Evolutionary conservation across 1,139 yeast species (phyloP).

Genomic region (Pneumocystis murina): DNA sequence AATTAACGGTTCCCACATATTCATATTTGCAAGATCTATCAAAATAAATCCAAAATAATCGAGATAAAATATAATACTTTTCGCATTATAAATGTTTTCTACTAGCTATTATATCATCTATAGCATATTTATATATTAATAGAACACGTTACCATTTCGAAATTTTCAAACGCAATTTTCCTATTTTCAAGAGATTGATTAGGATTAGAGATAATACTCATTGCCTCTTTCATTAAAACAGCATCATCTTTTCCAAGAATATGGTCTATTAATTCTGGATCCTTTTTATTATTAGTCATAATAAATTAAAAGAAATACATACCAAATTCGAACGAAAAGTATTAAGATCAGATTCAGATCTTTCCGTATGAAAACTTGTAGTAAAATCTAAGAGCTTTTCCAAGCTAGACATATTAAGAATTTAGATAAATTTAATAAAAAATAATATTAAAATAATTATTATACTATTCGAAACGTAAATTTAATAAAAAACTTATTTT

Average conservation of each 20-base stretch:
- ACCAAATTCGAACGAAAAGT: neutral
- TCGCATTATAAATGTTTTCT: conserved; percentile 89
- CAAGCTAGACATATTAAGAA: neutral
- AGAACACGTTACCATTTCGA: conserved; percentile 46
- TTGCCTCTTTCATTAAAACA: conserved; percentile 62
- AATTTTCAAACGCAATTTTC: conserved; percentile 70
- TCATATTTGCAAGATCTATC: conserved; percentile 44
- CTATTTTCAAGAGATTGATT: conserved; percentile 49
- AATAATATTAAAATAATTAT: neutral
- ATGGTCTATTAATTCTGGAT: conserved; percentile 60
- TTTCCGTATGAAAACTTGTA: neutral
- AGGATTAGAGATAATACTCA: conserved; percentile 46
- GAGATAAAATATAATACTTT: conserved; percentile 33
- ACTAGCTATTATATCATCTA: conserved; percentile 31
- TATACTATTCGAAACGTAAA: too few species aligned
- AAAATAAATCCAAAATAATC: neutral
- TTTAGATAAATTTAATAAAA: neutral
- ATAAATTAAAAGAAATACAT: neutral
- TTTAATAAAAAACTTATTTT: too few species aligned
- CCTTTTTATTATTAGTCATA: conserved; percentile 21
- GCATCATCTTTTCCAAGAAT: conserved; percentile 83
- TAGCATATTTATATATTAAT: neutral
- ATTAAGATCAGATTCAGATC: neutral
- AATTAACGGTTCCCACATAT: conserved; percentile 61
- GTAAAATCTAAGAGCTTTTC: neutral